Conservation (phyloP, 306 rosid genomes). For the Coriaria nepalensis region DNA sequence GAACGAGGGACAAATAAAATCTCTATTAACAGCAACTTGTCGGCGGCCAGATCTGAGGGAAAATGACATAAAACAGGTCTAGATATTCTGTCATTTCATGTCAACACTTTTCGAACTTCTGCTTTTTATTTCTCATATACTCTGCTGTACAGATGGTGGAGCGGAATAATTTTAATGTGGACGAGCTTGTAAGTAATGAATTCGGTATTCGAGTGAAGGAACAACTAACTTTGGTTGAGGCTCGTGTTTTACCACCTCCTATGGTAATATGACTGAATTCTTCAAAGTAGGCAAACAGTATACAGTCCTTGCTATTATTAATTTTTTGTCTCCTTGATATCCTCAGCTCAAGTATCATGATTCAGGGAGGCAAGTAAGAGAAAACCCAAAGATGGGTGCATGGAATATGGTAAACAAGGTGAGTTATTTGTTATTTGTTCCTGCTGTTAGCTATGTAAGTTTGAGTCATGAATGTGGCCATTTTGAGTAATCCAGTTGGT, state of each 20-base stretch:
- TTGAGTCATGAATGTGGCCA: no score
- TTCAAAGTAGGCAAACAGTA: no score
- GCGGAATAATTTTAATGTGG: slow-evolving; percentile 16
- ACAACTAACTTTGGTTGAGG: slow-evolving; percentile 20
- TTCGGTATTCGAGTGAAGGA: slow-evolving; percentile 32
- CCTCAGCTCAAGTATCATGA: slow-evolving; percentile 51
- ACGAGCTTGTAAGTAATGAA: slow-evolving; percentile 9
- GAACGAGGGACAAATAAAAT: slow-evolving; percentile 35
- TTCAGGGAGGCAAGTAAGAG: slow-evolving; percentile 25
- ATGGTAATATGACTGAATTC: slow-evolving; percentile 19
- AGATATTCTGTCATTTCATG: neutral
- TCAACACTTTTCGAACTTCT: no score
- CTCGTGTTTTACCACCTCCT: slow-evolving; percentile 50
- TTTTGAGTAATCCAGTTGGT: no score
- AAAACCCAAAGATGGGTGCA: slow-evolving; percentile 52
- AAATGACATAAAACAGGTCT: slow-evolving; percentile 17
- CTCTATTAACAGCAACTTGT: slow-evolving; percentile 44
- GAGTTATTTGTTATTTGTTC: neutral
- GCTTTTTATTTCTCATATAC: neutral
- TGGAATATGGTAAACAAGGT: slow-evolving; percentile 94
- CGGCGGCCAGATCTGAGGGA: slow-evolving; percentile 40
- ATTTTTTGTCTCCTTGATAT: no score
- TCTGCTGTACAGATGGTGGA: slow-evolving; percentile 15
- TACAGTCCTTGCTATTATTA: neutral
- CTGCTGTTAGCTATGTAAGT: no score